Evolutionary conservation across 345 rosid genomes (phyloP).

Genomic region (Viola odorata): DNA sequence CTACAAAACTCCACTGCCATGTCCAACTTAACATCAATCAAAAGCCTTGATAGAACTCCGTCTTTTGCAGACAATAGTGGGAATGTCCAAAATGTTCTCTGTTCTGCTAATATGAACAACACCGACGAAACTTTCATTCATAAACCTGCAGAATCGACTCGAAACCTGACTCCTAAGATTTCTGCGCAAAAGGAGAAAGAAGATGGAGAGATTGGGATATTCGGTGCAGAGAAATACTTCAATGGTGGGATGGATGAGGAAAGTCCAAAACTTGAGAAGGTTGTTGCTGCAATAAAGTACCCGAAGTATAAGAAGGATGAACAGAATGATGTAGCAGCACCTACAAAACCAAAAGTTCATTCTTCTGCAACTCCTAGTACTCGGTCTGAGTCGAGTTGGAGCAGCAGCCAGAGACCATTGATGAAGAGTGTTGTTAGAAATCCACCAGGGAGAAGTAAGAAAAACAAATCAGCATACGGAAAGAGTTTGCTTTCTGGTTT

Average conservation of each 20-base stretch:
- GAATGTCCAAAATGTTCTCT: constrained; percentile 36
- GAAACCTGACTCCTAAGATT: neutral
- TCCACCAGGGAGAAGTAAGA: constrained; percentile 8
- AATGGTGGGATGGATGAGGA: constrained; percentile 47
- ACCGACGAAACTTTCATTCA: constrained; percentile 34
- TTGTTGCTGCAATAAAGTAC: constrained; percentile 13
- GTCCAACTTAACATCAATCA: constrained; percentile 25
- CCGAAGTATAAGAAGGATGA: constrained; percentile 9
- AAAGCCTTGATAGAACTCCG: constrained; percentile 21
- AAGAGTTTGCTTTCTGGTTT: constrained; percentile 55
- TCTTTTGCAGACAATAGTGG: constrained; percentile 23
- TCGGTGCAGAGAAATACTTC: constrained; percentile 82
- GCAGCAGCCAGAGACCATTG: constrained; percentile 58
- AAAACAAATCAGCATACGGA: constrained; percentile 19
- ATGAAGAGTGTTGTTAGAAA: constrained; percentile 24
- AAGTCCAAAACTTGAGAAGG: constrained; percentile 29
- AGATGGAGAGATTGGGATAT: constrained; percentile 70
- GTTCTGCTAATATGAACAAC: constrained; percentile 43
- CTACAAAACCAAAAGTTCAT: constrained; percentile 24
- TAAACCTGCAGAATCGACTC: constrained; percentile 25
- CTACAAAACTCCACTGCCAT: constrained; percentile 21
- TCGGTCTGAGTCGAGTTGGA: constrained; percentile 52
- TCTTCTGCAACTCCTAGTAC: constrained; percentile 45
- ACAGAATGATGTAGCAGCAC: constrained; percentile 3
- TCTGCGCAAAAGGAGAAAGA: constrained; percentile 10